Base-by-base conservation (phyloP, 805 yeast genomes). In the Myxozyma udenii region DNA sequence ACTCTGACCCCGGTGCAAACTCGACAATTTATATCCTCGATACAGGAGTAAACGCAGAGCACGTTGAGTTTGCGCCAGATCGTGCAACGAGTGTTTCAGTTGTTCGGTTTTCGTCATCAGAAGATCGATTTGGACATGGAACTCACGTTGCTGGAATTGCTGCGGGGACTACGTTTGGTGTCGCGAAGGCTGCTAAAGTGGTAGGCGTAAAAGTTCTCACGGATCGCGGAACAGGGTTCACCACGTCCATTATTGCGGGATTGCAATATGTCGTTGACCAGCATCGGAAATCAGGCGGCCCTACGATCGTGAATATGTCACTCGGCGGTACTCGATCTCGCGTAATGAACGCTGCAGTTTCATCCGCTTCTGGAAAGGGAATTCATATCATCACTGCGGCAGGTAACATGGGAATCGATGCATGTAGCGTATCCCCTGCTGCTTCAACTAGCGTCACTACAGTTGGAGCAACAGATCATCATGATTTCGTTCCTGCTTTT, bases 61-160 rank as follows among this genome's bases (percentile, higher is more conserved):
- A 89, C 68, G 77, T 74, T 32, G 95, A 87, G 3, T 43, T 24
- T 35, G 12, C 9, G 14, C 33, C 33, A 28, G 12, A 28, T 9
- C 96, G 90, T 65, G 97, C 96, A 0, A 38, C 42, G 19, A 11
- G 51, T 24, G 59, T 51, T 21, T 63, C 66, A 24, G 76, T 75
- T 56, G 58, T 52, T 19, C 38, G 49, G 16, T 22, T 44, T 30
- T 52, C 56, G n/a, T 48, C 55, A 2, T 16, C 43, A 21, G 35
- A 24, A 60, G 96, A 90, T 22, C 91, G 88, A 47, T 85, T 86
- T 63, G 97, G 96, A 46, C 97, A 89, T 71, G 97, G 97, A 65
- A 87, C 96, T 41, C 97, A 89, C 66, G 87, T 95, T 73, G 95
- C 96, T n/a, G 97, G 96, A 71, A 88, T 95, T 32, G 87, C 90